Conservation (phyloP, 495 filamentous ascomycete genomes). For the Bombardia bombarda region DNA sequence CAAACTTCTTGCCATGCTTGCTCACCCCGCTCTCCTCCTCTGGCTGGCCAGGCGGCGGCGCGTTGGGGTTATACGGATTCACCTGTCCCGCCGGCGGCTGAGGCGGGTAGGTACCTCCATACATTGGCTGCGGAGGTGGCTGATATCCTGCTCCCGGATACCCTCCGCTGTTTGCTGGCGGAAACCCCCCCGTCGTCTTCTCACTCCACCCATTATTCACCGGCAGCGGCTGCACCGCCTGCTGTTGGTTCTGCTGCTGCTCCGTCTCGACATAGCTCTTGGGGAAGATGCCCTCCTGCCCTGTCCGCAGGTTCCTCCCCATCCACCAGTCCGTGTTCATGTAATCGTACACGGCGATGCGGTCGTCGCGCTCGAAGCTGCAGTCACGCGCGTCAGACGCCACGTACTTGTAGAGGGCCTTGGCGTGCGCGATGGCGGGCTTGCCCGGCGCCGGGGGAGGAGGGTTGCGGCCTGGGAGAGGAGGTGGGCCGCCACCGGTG, state of each 20-base stretch:
- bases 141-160: slow-evolving; percentile 14
- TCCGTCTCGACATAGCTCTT: slow-evolving; percentile 63
- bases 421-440: slow-evolving; percentile 59
- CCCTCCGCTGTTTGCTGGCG: not conserved
- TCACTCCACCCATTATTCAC: slow-evolving; percentile 3
- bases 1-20: slow-evolving; percentile 63
- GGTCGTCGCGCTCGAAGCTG: slow-evolving; percentile 65
- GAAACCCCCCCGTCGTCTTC: too few species aligned
- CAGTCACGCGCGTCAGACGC: slow-evolving; percentile 74
- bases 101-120: slow-evolving; percentile 17
- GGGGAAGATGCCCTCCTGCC: slow-evolving; percentile 84
- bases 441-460: slow-evolving; percentile 39
- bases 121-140: slow-evolving; percentile 21
- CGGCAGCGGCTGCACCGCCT: slow-evolving; percentile 1
- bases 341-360: slow-evolving; percentile 72
- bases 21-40: slow-evolving; percentile 33
- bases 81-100: slow-evolving; percentile 27
- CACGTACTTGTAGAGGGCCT: slow-evolving; percentile 76
- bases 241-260: not conserved
- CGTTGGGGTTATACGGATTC: slow-evolving; percentile 42
- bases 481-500: slow-evolving; percentile 40
- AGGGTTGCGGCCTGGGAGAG: slow-evolving; percentile 46
- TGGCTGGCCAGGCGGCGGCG: slow-evolving; percentile 30
- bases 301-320: slow-evolving; percentile 73
- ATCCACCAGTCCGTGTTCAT: slow-evolving; percentile 98